These are phyloP conservation scores for Lasiosphaeriaceae sp. DNA, from an alignment of 495 filamentous ascomycete genomes.

Conservation along the genomic window DNA sequence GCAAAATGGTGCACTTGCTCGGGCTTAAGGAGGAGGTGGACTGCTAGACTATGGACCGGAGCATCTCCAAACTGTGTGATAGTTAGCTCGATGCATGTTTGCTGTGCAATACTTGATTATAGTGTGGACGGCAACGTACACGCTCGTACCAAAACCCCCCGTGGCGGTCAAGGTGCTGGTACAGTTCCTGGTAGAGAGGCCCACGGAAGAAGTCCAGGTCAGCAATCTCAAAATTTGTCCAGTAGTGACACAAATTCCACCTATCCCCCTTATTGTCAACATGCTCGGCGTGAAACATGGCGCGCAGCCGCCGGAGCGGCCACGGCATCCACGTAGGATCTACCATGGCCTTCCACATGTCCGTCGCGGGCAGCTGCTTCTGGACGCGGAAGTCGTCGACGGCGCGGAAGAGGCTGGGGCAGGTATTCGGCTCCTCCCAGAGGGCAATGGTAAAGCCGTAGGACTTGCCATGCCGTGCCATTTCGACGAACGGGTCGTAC, in stretches of 20 bases:
- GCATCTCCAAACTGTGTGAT: slow-evolving; percentile 48
- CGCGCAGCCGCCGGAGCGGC: slow-evolving; percentile 31
- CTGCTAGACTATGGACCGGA: slow-evolving; percentile 47
- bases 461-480: slow-evolving; percentile 44
- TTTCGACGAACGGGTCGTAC: slow-evolving; percentile 52
- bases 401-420: slow-evolving; percentile 44
- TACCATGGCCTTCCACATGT: slow-evolving; percentile 37
- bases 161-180: slow-evolving; percentile 37
- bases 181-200: slow-evolving; percentile 42
- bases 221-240: slow-evolving; percentile 54
- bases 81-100: background rate
- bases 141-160: slow-evolving; percentile 53
- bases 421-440: slow-evolving; percentile 46
- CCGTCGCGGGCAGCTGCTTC: slow-evolving; percentile 24
- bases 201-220: slow-evolving; percentile 48
- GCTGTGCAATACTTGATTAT: background rate
- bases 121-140: slow-evolving; percentile 18
- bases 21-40: slow-evolving; percentile 44
- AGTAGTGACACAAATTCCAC: slow-evolving; percentile 54
- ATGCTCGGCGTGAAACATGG: slow-evolving; percentile 29
- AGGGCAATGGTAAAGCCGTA: slow-evolving; percentile 51
- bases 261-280: slow-evolving; percentile 30
- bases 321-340: slow-evolving; percentile 34
- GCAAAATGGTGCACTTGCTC: slow-evolving; percentile 49
- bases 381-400: slow-evolving; percentile 38